Conservation (phyloP, 2,329 filamentous ascomycete genomes). For the Penicillium corylophilum region DNA sequence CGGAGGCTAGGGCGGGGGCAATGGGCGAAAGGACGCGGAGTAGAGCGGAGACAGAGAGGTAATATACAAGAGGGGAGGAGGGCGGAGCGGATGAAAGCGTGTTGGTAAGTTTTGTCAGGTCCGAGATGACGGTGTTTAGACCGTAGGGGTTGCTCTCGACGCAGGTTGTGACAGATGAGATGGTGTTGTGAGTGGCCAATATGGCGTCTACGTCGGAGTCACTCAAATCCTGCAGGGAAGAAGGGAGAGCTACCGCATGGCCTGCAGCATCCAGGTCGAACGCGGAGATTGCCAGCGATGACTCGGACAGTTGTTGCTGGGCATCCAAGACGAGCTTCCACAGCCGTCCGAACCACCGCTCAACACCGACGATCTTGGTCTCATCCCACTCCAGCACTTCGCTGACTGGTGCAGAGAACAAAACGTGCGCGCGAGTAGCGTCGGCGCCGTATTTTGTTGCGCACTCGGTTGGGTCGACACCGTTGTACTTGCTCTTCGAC, state of each 20-base stretch:
- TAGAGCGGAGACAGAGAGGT: constrained; percentile 55
- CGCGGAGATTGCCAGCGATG: constrained; percentile 23
- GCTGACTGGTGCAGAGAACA: constrained; percentile 82
- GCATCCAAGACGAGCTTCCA: constrained; percentile 55
- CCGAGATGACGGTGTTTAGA: constrained; percentile 79
- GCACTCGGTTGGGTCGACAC: constrained; percentile 74
- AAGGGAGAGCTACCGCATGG: constrained; percentile 28
- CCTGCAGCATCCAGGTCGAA: constrained; percentile 17
- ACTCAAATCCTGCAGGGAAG: constrained; percentile 32
- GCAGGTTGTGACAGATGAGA: constrained; percentile 65
- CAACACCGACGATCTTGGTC: constrained; percentile 74
- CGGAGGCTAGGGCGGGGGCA: constrained; percentile 75
- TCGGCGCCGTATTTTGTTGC: constrained; percentile 78
- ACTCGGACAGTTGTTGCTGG: constrained; percentile 23
- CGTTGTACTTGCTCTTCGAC: constrained; percentile 94
- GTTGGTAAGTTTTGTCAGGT: constrained; percentile 81
- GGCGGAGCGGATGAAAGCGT: constrained; percentile 51
- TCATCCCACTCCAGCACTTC: constrained; percentile 89
- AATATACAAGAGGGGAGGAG: constrained; percentile 40
- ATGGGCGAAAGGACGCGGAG: constrained; percentile 75
- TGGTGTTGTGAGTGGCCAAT: constrained; percentile 65
- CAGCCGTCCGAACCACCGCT: constrained; percentile 73
- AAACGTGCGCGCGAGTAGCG: constrained; percentile 78
- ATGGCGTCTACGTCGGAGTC: constrained; percentile 53
- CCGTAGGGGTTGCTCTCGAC: constrained; percentile 70